Conservation (phyloP, 208 protist species). For the Trypanosoma grayi region DNA sequence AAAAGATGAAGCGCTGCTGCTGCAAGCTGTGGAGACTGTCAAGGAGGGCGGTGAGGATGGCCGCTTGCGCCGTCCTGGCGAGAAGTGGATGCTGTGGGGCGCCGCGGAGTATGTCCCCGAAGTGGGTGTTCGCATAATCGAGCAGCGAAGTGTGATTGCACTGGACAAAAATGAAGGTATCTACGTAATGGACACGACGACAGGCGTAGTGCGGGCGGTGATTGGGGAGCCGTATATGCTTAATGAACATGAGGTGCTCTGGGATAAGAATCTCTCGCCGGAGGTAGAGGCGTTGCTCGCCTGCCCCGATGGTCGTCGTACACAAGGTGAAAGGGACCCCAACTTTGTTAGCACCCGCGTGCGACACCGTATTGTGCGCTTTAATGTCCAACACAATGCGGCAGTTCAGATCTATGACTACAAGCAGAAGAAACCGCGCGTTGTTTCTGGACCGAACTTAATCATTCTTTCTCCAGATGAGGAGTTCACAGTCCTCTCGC, state of each 20-base stretch:
- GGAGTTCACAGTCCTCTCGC: slow-evolving; percentile 94
- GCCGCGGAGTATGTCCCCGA: slow-evolving; percentile 92
- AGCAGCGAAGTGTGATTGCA: slow-evolving; percentile 87
- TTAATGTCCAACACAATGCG: slow-evolving; percentile 95
- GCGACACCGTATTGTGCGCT: slow-evolving; percentile 87
- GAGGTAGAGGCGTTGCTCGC: slow-evolving; percentile 91
- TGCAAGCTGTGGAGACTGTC: slow-evolving; percentile 86
- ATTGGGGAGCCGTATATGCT: slow-evolving; percentile 93
- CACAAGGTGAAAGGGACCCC: slow-evolving; percentile 26
- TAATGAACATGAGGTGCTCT: slow-evolving; percentile 93
- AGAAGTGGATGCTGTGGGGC: slow-evolving; percentile 94
- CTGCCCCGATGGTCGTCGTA: slow-evolving; percentile 42
- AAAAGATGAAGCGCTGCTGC: slow-evolving; percentile 93
- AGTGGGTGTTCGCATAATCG: slow-evolving; percentile 88
- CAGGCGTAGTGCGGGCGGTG: slow-evolving; percentile 88
- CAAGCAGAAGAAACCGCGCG: slow-evolving; percentile 72
- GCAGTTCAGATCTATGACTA: slow-evolving; percentile 97
- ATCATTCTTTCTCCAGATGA: slow-evolving; percentile 96
- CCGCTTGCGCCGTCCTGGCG: slow-evolving; percentile 67
- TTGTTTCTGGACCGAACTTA: slow-evolving; percentile 93
- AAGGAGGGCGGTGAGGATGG: slow-evolving; percentile 56
- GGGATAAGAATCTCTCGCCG: slow-evolving; percentile 90
- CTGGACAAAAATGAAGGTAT: slow-evolving; percentile 97
- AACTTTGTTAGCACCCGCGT: slow-evolving; percentile 42
- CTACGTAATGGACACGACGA: slow-evolving; percentile 93